Evolutionary conservation across 805 yeast genomes (phyloP), one percentile per base, ranked within the genome.

Genomic region (Clavispora asparagi): DNA sequence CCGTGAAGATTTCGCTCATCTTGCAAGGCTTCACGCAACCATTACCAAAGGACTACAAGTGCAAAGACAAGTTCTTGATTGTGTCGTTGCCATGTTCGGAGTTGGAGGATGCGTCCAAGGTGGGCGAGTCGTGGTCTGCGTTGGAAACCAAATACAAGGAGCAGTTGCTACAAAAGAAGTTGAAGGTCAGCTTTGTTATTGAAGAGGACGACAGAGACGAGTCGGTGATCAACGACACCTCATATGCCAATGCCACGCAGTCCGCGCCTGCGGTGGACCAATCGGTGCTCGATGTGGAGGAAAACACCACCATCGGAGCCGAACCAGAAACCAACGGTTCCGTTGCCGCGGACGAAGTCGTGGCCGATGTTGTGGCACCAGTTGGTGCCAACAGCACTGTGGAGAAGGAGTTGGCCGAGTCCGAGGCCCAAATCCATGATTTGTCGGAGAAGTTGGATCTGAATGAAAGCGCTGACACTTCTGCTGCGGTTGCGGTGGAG

Each of bases 11-110:
- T 44, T 79, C 91, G 40, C 84, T 94, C 58, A 88, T 89, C 58
- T 81, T 89, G 52, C 91, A 91, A 68, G 96, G 96, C 13, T 75
- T 87, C 56, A 71, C 82, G 45, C 81, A 82, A 58, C 92, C 87
- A 49, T 91, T 95, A 43, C 72, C 81, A 3, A 67, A 79, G 42
- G 89, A 82, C 60, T 81, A 77, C 69, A 85, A 83, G 67, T 86
- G 95, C 68, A 86, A 83, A 65, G 98, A 94, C 70, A 94, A 94
- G 71, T 94, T 94, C 65, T 79, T 92, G 60, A 82, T 94, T 49
- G 91, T 91, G 56, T 81, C 95, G 26, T 76, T 90, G 54, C 95
- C 96, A 41, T 80, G 89, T 50, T 82, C 85, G 14, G 78, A 74
- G 46, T 64, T 79, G 50, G 77, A 77, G 50, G 82, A 80, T 43